phyloP scores from a whole-genome alignment of 2,329 filamentous ascomycete genomes.

The Penicillium sp. region DNA sequence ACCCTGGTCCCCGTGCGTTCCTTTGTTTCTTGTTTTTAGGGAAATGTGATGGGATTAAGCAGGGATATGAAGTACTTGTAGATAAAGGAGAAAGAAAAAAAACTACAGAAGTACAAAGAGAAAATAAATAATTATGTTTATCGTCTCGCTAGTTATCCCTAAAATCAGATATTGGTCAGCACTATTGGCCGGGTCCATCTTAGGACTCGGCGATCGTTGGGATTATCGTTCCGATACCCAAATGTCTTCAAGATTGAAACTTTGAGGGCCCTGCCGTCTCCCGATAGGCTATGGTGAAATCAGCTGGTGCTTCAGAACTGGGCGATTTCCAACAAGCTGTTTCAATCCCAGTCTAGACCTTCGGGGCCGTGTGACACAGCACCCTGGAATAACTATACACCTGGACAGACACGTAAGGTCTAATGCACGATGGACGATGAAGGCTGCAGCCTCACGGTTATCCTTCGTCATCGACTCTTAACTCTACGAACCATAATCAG shows the following conservation, averaged over 20 bases:
- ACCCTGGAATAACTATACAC: not conserved
- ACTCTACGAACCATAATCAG: not conserved
- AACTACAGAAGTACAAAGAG: not conserved
- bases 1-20: slow-evolving; percentile 8
- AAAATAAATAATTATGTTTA: not conserved
- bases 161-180: not conserved
- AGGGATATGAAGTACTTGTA: not conserved
- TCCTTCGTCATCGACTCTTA: slow-evolving; percentile 7
- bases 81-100: not conserved
- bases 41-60: slow-evolving; percentile 3
- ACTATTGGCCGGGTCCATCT: slow-evolving; percentile 1
- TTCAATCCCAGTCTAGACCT: slow-evolving; percentile 1
- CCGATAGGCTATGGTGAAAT: slow-evolving; percentile 15
- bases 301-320: slow-evolving; percentile 14
- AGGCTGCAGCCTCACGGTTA: slow-evolving; percentile 5
- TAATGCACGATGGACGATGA: slow-evolving; percentile 4
- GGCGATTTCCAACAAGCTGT: not conserved
- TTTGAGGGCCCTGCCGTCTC: slow-evolving; percentile 11
- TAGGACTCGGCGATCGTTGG: slow-evolving; percentile 13
- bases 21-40: not conserved
- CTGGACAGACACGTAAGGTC: slow-evolving; percentile 6
- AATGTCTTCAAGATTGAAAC: slow-evolving; percentile 15
- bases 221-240: slow-evolving; percentile 9
- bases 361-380: slow-evolving; percentile 15
- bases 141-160: not conserved